Evolutionary conservation across 306 rosid genomes (phyloP).

Genomic region (apple (Malus domestica)): ASM211411v1 NC_041792.1:9061001-9061500

Average conservation of each 20-base stretch:
- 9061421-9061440: slow-evolving; percentile 45
- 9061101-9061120: slow-evolving; percentile 61
- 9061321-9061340: not conserved
- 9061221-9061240: slow-evolving; percentile 48
- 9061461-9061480: slow-evolving; percentile 57
- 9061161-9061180: slow-evolving; percentile 36
- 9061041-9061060: slow-evolving; percentile 61
- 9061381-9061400: slow-evolving; percentile 33
- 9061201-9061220: slow-evolving; percentile 42
- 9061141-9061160: slow-evolving; percentile 43
- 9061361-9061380: slow-evolving; percentile 47
- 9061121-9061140: slow-evolving; percentile 56
- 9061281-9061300: not conserved
- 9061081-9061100: slow-evolving; percentile 53
- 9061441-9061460: slow-evolving; percentile 57
- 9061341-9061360: not conserved
- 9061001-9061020: slow-evolving; percentile 89
- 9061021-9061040: slow-evolving; percentile 52
- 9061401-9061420: slow-evolving; percentile 29
- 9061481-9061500: slow-evolving; percentile 51
- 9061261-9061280: not conserved
- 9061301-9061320: not conserved
- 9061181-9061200: slow-evolving; percentile 46
- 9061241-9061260: slow-evolving; percentile 39
- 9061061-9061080: slow-evolving; percentile 73